Conservation (phyloP, 2,329 filamentous ascomycete species). For the Penicillium verrucosum region DNA sequence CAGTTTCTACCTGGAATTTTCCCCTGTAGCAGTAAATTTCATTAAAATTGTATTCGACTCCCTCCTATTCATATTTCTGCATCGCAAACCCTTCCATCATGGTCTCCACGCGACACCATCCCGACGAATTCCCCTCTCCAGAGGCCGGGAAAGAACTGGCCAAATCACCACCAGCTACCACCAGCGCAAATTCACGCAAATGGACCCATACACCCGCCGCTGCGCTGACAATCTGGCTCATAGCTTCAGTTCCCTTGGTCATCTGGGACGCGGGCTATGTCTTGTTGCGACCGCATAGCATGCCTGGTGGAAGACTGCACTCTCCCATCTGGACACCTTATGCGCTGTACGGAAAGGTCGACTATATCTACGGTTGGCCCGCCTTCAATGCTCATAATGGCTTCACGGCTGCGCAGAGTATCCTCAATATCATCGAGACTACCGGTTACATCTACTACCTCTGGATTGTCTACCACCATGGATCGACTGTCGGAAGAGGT, state of each 20-base stretch:
- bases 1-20: not conserved
- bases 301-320: constrained; percentile 73
- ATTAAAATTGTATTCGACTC: not conserved
- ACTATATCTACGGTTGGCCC: constrained; percentile 77
- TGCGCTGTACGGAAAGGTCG: constrained; percentile 72
- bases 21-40: not conserved
- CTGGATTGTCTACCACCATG: constrained; percentile 49
- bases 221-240: constrained; percentile 66
- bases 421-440: constrained; percentile 67
- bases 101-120: constrained; percentile 58
- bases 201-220: constrained; percentile 61
- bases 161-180: constrained; percentile 28
- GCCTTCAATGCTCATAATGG: constrained; percentile 66
- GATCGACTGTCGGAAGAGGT: constrained; percentile 31
- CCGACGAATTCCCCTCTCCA: constrained; percentile 47
- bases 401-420: constrained; percentile 72
- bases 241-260: constrained; percentile 72
- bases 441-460: constrained; percentile 63
- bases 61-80: not conserved
- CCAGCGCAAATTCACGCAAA: constrained; percentile 24
- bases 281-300: constrained; percentile 72
- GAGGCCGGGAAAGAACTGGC: constrained; percentile 22
- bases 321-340: constrained; percentile 73
- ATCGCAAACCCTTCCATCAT: constrained; percentile 23
- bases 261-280: constrained; percentile 80